Percentiles rank a stretch among this genome's conserved stretches.
These are phyloP conservation scores for Trametes cingulata DNA, from an alignment of 768 basidiomycete genomes.

Conservation along the genomic window DNA sequence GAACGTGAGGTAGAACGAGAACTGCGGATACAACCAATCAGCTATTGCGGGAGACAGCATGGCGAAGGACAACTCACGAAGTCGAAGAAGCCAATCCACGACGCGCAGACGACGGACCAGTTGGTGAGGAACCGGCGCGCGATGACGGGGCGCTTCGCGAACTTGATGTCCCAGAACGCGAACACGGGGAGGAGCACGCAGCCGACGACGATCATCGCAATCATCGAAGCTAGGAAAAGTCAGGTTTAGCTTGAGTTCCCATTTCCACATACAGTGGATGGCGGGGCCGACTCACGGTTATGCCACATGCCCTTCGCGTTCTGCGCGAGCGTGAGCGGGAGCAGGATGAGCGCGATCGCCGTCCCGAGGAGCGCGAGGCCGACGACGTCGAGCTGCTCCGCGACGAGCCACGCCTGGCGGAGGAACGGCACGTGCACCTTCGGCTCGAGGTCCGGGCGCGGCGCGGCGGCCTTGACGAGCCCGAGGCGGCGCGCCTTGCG, in stretches of 20 bases:
- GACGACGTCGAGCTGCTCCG: constrained; percentile 32
- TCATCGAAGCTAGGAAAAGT: constrained; percentile 31
- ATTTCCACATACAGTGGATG: too few species aligned
- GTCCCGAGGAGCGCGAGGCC: constrained; percentile 35
- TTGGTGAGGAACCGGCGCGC: constrained; percentile 37
- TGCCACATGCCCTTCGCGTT: constrained; percentile 29
- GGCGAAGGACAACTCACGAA: constrained; percentile 14
- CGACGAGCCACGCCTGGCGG: constrained; percentile 35
- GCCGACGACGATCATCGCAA: constrained; percentile 36
- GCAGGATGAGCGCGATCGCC: constrained; percentile 32
- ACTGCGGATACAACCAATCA: constrained; percentile 33
- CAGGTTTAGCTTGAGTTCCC: too few species aligned
- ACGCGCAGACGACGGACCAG: constrained; percentile 34
- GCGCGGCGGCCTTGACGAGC: constrained; percentile 39
- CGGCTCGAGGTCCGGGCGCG: constrained; percentile 52
- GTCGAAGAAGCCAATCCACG: constrained; percentile 31
- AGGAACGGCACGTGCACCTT: constrained; percentile 35
- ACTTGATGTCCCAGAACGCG: constrained; percentile 34
- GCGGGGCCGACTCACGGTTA: constrained; percentile 34
- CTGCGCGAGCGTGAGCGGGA: constrained; percentile 33
- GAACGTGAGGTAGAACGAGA: constrained; percentile 68
- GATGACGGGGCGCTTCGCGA: constrained; percentile 38
- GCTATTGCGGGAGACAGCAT: constrained; percentile 17
- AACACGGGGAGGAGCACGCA: constrained; percentile 31
- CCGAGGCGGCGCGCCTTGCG: constrained; percentile 28